A percentile compares a stretch with the other conserved stretches of the same genome.
Conservation (phyloP, 2,329 filamentous ascomycete species). For the Didymella pinodella region DNA sequence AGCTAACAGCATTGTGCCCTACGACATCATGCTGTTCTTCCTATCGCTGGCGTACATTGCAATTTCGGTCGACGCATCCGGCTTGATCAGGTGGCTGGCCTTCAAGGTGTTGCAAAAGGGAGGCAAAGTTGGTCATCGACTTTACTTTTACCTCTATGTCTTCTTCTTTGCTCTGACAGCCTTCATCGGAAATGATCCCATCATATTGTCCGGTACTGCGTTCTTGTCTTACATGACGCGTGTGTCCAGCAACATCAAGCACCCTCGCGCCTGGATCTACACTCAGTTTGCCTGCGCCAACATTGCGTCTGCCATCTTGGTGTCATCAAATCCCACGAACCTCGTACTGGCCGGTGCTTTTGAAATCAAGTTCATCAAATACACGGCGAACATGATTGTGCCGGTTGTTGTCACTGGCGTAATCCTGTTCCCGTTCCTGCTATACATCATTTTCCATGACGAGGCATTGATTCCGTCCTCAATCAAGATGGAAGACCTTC, state of each 20-base stretch:
- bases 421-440: conserved; percentile 72
- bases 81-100: conserved; percentile 73
- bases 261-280: conserved; percentile 76
- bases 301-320: conserved; percentile 76
- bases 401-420: conserved; percentile 73
- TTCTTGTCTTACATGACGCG: conserved; percentile 81
- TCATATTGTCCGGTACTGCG: conserved; percentile 76
- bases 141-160: conserved; percentile 76
- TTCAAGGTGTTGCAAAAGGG: conserved; percentile 74
- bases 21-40: conserved; percentile 80
- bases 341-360: conserved; percentile 77
- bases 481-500: conserved; percentile 74
- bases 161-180: conserved; percentile 74
- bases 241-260: conserved; percentile 74
- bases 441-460: conserved; percentile 73
- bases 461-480: conserved; percentile 68
- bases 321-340: conserved; percentile 81
- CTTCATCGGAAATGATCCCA: conserved; percentile 78
- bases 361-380: conserved; percentile 73
- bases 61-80: conserved; percentile 78
- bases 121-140: conserved; percentile 69
- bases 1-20: conserved; percentile 69
- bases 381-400: conserved; percentile 80
- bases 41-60: conserved; percentile 77
- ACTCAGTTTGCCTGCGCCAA: conserved; percentile 77